Base-by-base conservation (phyloP, 2,329 filamentous ascomycete species). In the Pseudogymnoascus sp. region DNA sequence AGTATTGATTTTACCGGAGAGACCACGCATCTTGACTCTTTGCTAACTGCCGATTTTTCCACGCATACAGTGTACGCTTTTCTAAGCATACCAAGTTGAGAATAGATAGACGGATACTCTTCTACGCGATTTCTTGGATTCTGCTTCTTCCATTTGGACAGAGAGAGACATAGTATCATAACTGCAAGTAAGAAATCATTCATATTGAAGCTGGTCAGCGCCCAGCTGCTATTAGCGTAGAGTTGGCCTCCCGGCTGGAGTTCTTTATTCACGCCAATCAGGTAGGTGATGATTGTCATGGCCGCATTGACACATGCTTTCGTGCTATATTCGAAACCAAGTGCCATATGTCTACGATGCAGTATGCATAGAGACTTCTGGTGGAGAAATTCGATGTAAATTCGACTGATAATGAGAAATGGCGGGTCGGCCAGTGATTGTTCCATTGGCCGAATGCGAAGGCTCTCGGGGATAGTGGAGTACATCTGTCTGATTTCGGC, bases 171-270 rank as follows among this genome's bases (percentile, higher is more conserved):
- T 9, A 71, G 65, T 5, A 68, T 66, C 65, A 70, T 69, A 31
- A 67, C 62, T 1, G 68, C 69, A 23, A 72, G 52, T 2, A 71
- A 63, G 52, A 71, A 72, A 37, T 72, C 70, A 63, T 72, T 69
- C 63, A 67, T 63, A 3, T 67, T 71, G 16, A 71, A 67, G 60
- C 67, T 71, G 12, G 62, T 67, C 4, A 71, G 49, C 61, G 71
- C 68, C 68, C 70, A 72, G 4, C 68, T 65, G 41, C 68, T 64
- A 7, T 35, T 60, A 14, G 21, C 21, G 28, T 68, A 58, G 5
- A 72, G 60, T 18, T 68, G 68, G 12, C 70, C 68, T 14, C 70
- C 69, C 9, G 67, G 63, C 23, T 49, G 40, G 40, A 71, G 69
- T 41, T 71, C 69, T n/a, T 66, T 62, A 38, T 71, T 67, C 11